Percentiles rank a stretch among this genome's conserved stretches.
These are phyloP conservation scores for Bipolaris gigantea DNA, from an alignment of 2,329 filamentous ascomycete genomes.

Conservation along the genomic window DNA sequence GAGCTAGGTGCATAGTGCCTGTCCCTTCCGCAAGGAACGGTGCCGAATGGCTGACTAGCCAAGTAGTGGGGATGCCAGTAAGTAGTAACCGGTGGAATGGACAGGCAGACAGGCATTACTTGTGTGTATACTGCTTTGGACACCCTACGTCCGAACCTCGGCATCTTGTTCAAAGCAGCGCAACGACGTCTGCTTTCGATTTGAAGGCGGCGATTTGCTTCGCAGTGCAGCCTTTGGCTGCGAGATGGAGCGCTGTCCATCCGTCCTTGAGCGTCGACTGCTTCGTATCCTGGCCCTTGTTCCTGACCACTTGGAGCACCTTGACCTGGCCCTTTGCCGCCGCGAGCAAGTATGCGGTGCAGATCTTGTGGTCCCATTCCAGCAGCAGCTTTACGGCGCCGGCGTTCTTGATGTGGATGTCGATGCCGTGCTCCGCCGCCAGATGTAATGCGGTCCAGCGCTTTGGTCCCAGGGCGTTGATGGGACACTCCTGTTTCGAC, in stretches of 20 bases:
- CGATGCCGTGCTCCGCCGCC: slow-evolving; percentile 18
- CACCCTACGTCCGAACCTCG: no score
- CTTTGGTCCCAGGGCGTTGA: slow-evolving; percentile 22
- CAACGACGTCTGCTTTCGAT: slow-evolving; percentile 1
- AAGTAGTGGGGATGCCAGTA: no score
- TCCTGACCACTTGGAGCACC: slow-evolving; percentile 15
- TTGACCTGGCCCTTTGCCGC: slow-evolving; percentile 16
- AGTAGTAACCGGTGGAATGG: no score
- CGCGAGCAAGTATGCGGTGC: slow-evolving; percentile 17
- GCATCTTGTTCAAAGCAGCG: background rate
- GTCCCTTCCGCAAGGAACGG: no score
- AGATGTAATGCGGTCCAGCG: slow-evolving; percentile 24
- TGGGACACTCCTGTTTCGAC: slow-evolving; percentile 20
- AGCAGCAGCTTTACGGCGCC: slow-evolving; percentile 15
- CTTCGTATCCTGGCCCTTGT: slow-evolving; percentile 18
- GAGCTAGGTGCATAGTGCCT: no score
- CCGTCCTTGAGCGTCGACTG: slow-evolving; percentile 14
- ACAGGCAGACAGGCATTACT: no score
- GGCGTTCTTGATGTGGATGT: slow-evolving; percentile 19
- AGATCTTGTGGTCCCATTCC: slow-evolving; percentile 5
- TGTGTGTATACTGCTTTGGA: no score
- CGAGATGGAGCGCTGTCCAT: slow-evolving; percentile 22
- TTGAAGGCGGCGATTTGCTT: slow-evolving; percentile 17
- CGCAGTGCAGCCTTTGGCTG: slow-evolving; percentile 16
- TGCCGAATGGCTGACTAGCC: no score